Base-by-base conservation (phyloP, 1,139 yeast species). In the Taphrina pruni region DNA sequence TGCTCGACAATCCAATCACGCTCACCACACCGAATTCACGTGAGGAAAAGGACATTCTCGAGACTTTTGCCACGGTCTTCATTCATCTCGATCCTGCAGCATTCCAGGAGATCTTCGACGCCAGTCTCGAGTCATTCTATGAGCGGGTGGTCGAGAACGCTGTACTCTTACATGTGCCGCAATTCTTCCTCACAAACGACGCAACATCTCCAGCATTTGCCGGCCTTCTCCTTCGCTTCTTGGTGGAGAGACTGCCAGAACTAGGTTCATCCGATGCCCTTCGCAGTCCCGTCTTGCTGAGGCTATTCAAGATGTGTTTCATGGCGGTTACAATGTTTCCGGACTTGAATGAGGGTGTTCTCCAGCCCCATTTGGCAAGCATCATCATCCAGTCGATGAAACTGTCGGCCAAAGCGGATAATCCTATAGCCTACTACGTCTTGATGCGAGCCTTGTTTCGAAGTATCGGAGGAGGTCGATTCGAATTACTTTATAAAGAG, bases 291-390 rank as follows among this genome's bases (percentile, higher is more conserved):
- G 88, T 94, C 69, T 81, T 94, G 73, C 89, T 92, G 26, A 82
- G 97, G 69, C 81, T 95, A 57, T 94, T 92, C 84, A 94, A 93
- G 78, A 81, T 94, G 60, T 91, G 97, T 74, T 93, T 94, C 77
- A 91, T 94, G 97, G 93, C 97, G 1, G 97, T 95, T 2, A 94
- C 90, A 74, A 81, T 94, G 69, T 94, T 91, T 77, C 98, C 99
- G 0, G 82, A 88, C 4, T 86, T 89, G 4, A 95, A 94, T 76
- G 99, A 95, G 78, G 82, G 86, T 60, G 97, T 94, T 5, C 84
- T 95, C 14, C 81, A 91, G 62, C 97, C 97, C 0, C 97, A 94
- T 75, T 82, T 94, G 74, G 89, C 90, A 75, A 87, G 88, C 72
- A 81, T 95, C 75, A 92, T 95, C 56, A 81, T 94, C 72, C 88